Evolutionary conservation across 352 stramenopile genomes (phyloP), one percentile per base, ranked within the genome.

Genomic region (Elongisporangium prolatum): DNA sequence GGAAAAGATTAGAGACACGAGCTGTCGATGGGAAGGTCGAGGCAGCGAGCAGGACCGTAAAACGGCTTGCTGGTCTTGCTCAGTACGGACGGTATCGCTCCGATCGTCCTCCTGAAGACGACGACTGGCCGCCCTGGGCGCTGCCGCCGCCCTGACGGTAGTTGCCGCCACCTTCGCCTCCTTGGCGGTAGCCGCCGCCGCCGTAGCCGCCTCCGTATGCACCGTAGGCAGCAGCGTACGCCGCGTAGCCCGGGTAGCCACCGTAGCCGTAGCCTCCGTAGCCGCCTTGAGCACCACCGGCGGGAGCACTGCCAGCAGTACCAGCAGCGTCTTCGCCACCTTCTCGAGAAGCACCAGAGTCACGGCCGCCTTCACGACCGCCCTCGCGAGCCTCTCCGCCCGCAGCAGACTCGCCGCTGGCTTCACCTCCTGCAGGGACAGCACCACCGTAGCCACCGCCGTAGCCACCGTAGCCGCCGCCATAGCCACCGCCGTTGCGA

Each of bases 11-110:
- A 40, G 28, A 40, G 28, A 40, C 28, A 40, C 28, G 1, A 40
- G 28, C 2, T 8, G 28, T 9, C 9, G 1, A 8, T 2, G 28
- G 2, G 28, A 13, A 40, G 28, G 8, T 13, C 28, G 9, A 14
- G 8, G 28, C 28, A 13, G 28, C 25, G 25, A 34, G 25, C 4
- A 34, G 25, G 25, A 34, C 4, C 25, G 4, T 34, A 8, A 4
- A 34, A 4, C 8, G 25, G 25, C 25, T 13, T 40, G 28, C 5
- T 40, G 9, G 28, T 40, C 57, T 13, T 57, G 52, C 56, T 87
- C 79, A 93, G 69, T 93, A 93, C 52, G 84, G 84, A 61, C 84
- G 84, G 72, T 93, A 93, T 75, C 84, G 75, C 21, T 93, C 84
- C 66, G 84, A 89, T 57, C 82, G 75, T 25, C 77, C 77, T 48